Base-by-base conservation (phyloP, 2,329 filamentous ascomycete genomes). In the Chaetomiaceae sp. region DNA sequence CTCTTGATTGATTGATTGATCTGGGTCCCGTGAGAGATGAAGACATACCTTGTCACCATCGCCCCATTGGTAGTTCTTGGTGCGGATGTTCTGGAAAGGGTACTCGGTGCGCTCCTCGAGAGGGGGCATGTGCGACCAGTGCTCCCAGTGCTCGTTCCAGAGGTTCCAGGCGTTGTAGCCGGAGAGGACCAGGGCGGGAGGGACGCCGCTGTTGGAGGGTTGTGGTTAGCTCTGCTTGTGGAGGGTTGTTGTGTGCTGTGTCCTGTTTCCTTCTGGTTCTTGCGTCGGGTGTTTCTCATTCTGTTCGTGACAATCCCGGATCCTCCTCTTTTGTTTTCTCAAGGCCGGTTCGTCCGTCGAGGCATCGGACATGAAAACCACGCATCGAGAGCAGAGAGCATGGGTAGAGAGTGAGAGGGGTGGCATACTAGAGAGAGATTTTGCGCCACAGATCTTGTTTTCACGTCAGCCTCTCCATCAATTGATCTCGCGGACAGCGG, bases 101-200 rank as follows among this genome's bases (percentile, higher is more conserved):
- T 97, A 99, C 79, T 97, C 89, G 66, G 81, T 75, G 69, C 89
- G 87, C 77, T 99, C 94, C 79, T 95, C 90, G 64, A 92, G 79
- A 62, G 94, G 88, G 56, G 87, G 83, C 73, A 89, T 75, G 76
- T 97, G 92, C 48, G 73, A 75, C 83, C 87, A 90, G 81, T 99
- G 94, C 75, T 95, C 89, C 92, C 92, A 97, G 76, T 99, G 94
- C 77, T 95, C 89, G 66, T 82, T 85, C 90, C 90, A 99, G 59
- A 96, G 84, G 69, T 85, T 84, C 72, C 87, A 96, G 66, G 91
- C 91, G 73, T 99, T 99, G 74, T 85, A 76, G 62, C 75, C 71
- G 56, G 87, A 85, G 62, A 90, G 75, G 62, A 86, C 74, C 54
- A 97, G 77, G 70, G 74, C 78, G 52, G 92, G 91, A 61, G 87